Conservation (phyloP, 208 protist species). For the Tetramitus jugosus region DNA sequence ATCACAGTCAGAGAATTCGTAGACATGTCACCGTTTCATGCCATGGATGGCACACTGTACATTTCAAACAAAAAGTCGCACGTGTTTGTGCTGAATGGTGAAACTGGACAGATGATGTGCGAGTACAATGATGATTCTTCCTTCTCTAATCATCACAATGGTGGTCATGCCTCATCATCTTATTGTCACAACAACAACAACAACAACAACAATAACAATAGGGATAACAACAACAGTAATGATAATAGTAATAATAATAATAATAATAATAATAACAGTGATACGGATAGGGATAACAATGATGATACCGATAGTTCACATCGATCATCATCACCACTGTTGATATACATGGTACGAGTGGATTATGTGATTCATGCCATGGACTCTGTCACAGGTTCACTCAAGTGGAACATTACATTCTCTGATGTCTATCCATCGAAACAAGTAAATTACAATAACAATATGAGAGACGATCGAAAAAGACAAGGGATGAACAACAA, state of each 20-base stretch:
- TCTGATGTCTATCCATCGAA: slow-evolving; percentile 17
- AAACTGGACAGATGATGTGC: background rate
- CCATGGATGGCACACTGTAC: background rate
- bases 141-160: no score
- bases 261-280: no score
- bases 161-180: no score
- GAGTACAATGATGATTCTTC: no score
- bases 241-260: no score
- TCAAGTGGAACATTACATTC: slow-evolving; percentile 5
- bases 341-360: background rate
- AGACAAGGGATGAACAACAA: background rate
- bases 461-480: no score
- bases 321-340: background rate
- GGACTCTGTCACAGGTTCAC: background rate
- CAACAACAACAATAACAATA: background rate
- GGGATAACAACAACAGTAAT: background rate
- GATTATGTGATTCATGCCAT: background rate
- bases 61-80: background rate
- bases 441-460: no score
- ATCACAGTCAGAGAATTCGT: background rate
- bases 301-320: background rate
- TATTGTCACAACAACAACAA: background rate
- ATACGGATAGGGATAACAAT: no score
- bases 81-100: background rate
- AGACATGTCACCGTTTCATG: background rate